phyloP scores from a whole-genome alignment of 345 rosid genomes.

The Eutrema heterophyllum region DNA sequence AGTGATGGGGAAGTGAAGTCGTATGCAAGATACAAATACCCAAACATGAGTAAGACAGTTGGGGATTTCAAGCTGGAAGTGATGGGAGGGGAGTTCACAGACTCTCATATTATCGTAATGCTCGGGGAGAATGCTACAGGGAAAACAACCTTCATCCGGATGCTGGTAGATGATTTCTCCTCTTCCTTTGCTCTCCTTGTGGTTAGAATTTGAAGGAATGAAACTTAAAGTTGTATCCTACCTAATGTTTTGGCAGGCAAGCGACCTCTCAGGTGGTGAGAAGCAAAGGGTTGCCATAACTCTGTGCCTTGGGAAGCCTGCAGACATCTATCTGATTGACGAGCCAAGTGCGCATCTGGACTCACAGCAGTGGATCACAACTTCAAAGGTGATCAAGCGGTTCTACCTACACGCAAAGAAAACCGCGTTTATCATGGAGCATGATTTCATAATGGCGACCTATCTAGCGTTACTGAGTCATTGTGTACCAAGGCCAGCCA shows the following conservation, averaged over 20 bases:
- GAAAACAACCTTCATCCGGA: slow-evolving; percentile 86
- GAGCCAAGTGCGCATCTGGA: slow-evolving; percentile 94
- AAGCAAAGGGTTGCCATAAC: slow-evolving; percentile 83
- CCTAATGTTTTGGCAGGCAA: slow-evolving; percentile 64
- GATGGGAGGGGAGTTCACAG: no score
- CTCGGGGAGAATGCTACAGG: slow-evolving; percentile 45
- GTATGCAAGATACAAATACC: no score
- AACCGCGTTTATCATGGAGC: slow-evolving; percentile 87
- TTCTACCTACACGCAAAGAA: slow-evolving; percentile 87
- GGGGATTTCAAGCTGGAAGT: no score
- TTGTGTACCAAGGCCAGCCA: slow-evolving; percentile 79
- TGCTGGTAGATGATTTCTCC: slow-evolving; percentile 62
- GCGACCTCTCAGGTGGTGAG: slow-evolving; percentile 87
- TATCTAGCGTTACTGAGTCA: slow-evolving; percentile 84
- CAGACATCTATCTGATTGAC: slow-evolving; percentile 82
- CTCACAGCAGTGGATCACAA: no score
- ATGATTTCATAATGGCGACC: slow-evolving; percentile 88
- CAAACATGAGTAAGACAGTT: no score
- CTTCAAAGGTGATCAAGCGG: slow-evolving; percentile 86
- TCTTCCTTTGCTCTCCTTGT: background rate
- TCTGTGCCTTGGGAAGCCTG: slow-evolving; percentile 90
- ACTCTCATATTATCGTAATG: slow-evolving; percentile 3
- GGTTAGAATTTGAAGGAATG: background rate
- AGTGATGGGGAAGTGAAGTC: no score
- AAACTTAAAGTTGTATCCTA: background rate